phyloP scores from a whole-genome alignment of 352 stramenopile genomes.

The Phytophthora colocasiae region DNA sequence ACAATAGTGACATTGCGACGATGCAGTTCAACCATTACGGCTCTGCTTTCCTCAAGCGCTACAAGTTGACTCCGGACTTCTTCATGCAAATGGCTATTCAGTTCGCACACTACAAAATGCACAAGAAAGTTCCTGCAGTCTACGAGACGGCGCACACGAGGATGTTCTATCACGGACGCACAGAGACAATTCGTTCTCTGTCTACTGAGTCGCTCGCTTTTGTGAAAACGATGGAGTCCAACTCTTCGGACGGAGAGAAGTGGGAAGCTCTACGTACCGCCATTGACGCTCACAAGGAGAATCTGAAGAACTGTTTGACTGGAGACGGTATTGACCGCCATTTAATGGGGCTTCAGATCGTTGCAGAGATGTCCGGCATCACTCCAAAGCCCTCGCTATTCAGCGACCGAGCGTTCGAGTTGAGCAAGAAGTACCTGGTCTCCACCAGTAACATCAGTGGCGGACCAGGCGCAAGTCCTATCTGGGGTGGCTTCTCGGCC shows the following conservation, averaged over 20 bases:
- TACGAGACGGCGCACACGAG: constrained; percentile 98
- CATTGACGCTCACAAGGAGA: constrained; percentile 93
- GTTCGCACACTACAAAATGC: constrained; percentile 97
- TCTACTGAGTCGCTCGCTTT: constrained; percentile 92
- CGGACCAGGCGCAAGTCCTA: constrained; percentile 93
- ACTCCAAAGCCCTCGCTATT: constrained; percentile 91
- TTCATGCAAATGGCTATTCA: constrained; percentile 98
- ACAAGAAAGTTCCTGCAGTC: constrained; percentile 92
- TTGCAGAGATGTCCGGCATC: constrained; percentile 92
- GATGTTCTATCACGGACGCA: constrained; percentile 97
- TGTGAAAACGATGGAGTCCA: constrained; percentile 90
- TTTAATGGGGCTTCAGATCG: constrained; percentile 96
- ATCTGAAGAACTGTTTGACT: constrained; percentile 84
- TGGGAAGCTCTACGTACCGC: constrained; percentile 90
- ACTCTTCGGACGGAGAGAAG: constrained; percentile 66
- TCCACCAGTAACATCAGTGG: constrained; percentile 96
- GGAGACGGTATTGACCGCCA: constrained; percentile 95
- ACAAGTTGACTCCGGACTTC: constrained; percentile 96
- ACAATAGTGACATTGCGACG: constrained; percentile 91
- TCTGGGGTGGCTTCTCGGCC: constrained; percentile 97
- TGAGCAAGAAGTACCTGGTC: constrained; percentile 95
- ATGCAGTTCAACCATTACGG: constrained; percentile 94
- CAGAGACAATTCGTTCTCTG: constrained; percentile 91
- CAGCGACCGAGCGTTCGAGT: constrained; percentile 92
- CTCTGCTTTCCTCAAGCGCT: constrained; percentile 92